Conservation (phyloP, 768 basidiomycete species). For the Holtermannia corniformis region DNA sequence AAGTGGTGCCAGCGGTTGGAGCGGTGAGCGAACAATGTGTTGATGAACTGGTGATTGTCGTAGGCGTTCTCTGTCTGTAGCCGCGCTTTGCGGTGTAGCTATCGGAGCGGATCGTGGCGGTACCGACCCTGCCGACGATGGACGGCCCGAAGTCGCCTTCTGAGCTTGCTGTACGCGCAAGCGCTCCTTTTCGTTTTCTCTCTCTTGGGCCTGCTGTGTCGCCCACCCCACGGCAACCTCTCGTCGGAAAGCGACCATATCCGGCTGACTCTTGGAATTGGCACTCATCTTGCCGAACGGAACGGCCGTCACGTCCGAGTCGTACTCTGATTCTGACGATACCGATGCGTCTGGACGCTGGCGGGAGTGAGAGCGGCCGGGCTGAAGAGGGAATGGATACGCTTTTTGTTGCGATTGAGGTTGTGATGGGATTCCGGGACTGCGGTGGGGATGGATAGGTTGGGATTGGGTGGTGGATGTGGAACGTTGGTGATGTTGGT, state of each 20-base stretch:
- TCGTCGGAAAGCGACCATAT: slow-evolving; percentile 15
- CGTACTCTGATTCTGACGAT: slow-evolving; percentile 18
- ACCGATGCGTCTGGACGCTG: background rate
- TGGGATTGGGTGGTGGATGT: background rate
- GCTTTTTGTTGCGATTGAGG: background rate
- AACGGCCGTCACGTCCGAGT: slow-evolving; percentile 22
- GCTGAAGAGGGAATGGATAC: background rate
- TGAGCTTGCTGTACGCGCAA: too few relatives aligned
- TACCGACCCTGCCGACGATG: too few relatives aligned
- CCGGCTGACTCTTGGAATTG: slow-evolving; percentile 16
- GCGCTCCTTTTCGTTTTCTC: too few relatives aligned
- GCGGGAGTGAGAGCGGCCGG: background rate
- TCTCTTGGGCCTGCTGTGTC: slow-evolving; percentile 12
- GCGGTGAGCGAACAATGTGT: background rate
- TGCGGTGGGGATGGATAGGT: background rate
- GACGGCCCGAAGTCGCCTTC: too few relatives aligned
- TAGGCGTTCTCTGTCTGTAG: background rate
- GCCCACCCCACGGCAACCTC: slow-evolving; percentile 19
- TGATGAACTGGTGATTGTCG: background rate
- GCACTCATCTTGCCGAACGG: slow-evolving; percentile 8
- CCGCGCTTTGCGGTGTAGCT: too few relatives aligned
- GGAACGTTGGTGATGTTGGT: background rate
- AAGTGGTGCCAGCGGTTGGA: background rate
- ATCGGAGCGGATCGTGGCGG: too few relatives aligned
- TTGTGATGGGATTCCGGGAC: background rate